phyloP scores from a whole-genome alignment of 2,329 filamentous ascomycete species.

The Colletotrichum incanum region DNA sequence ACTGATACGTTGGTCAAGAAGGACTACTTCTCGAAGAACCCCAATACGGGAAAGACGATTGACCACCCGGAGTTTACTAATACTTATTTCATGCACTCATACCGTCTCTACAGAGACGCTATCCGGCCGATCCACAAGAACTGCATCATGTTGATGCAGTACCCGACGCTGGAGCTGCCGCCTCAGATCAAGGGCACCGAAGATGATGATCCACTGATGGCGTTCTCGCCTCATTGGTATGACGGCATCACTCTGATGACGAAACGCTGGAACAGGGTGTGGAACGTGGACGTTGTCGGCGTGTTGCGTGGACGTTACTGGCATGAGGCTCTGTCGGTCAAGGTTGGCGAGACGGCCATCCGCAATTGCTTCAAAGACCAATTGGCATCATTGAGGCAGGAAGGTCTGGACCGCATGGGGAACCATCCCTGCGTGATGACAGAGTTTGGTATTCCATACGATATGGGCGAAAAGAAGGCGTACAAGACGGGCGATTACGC shows the following conservation, averaged over 20 bases:
- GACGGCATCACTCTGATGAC: conserved; percentile 97
- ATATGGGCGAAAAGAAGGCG: conserved; percentile 97
- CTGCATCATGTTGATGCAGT: conserved; percentile 91
- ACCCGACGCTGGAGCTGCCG: conserved; percentile 91
- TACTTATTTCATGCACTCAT: conserved; percentile 91
- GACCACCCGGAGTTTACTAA: conserved; percentile 92
- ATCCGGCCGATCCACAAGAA: conserved; percentile 84
- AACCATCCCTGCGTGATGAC: conserved; percentile 91
- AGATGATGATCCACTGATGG: conserved; percentile 91
- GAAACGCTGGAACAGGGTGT: conserved; percentile 98
- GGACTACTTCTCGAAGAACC: conserved; percentile 89
- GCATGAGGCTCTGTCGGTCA: conserved; percentile 91
- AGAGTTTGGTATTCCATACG: conserved; percentile 97
- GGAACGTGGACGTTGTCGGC: conserved; percentile 97
- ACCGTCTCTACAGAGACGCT: conserved; percentile 80
- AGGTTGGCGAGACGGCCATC: conserved; percentile 93
- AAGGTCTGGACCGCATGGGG: conserved; percentile 91
- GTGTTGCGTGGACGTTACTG: conserved; percentile 91
- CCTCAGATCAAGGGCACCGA: conserved; percentile 88
- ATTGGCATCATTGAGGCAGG: conserved; percentile 84
- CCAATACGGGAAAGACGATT: conserved; percentile 79
- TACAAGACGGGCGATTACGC: conserved; percentile 97
- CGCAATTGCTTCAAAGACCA: conserved; percentile 94
- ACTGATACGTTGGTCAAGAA: conserved; percentile 85
- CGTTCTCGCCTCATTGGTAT: conserved; percentile 96